A percentile compares a stretch with the other conserved stretches of the same genome.
phyloP scores from a whole-genome alignment of 1,284 basidiomycete genomes.

The Ganoderma leucocontextum region DNA sequence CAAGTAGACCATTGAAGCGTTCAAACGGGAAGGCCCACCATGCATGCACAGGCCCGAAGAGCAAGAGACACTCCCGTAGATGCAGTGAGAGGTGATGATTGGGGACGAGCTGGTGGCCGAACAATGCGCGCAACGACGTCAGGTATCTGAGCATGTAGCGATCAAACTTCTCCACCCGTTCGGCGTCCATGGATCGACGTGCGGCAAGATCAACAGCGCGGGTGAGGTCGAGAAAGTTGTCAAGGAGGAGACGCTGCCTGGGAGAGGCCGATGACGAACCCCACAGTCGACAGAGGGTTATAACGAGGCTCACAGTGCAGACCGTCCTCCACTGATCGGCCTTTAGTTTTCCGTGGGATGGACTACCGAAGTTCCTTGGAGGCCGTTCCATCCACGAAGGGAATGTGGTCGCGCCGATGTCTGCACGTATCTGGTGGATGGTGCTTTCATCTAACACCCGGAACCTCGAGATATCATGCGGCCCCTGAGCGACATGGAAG shows the following conservation, averaged over 20 bases:
- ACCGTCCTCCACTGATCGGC: constrained; percentile 49
- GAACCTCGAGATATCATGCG: background rate
- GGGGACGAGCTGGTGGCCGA: constrained; percentile 39
- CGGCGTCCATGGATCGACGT: constrained; percentile 7
- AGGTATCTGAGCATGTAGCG: constrained; percentile 43
- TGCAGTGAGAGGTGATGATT: constrained; percentile 51
- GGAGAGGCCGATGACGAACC: constrained; percentile 23
- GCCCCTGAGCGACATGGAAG: background rate
- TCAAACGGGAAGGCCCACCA: constrained; percentile 37
- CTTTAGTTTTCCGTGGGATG: constrained; percentile 43
- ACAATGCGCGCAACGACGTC: constrained; percentile 39
- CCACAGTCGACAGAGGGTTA: constrained; percentile 47
- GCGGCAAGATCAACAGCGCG: constrained; percentile 13
- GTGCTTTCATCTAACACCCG: constrained; percentile 13
- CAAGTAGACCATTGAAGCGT: constrained; percentile 28
- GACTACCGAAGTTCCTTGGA: constrained; percentile 42
- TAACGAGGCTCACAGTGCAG: constrained; percentile 40
- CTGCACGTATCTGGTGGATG: constrained; percentile 37
- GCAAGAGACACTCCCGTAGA: constrained; percentile 36
- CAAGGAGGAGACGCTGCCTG: constrained; percentile 37
- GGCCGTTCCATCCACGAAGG: constrained; percentile 43
- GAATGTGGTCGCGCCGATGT: constrained; percentile 39
- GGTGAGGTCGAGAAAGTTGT: constrained; percentile 42
- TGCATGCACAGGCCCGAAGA: constrained; percentile 46
- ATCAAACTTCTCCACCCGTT: constrained; percentile 30